These are phyloP conservation scores for Suillus sp. DNA, from an alignment of 768 basidiomycete species.

Conservation along the genomic window DNA sequence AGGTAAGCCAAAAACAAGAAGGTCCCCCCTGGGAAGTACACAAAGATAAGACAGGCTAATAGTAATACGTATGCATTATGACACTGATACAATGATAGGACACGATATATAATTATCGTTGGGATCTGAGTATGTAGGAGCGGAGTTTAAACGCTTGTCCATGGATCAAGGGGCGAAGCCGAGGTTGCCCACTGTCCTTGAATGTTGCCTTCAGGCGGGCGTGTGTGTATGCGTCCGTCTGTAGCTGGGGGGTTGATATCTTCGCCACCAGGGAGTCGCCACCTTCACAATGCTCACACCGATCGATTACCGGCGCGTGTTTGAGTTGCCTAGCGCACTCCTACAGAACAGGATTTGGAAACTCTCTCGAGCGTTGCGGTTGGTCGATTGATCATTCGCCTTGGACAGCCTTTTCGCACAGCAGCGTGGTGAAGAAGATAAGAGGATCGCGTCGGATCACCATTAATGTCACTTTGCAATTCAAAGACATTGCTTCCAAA, in stretches of 20 bases:
- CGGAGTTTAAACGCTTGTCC: background rate
- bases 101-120: background rate
- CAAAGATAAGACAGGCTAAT: conserved; percentile 2
- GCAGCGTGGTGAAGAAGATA: background rate
- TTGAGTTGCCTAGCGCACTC: no score
- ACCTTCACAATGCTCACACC: no score
- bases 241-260: no score
- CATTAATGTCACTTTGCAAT: background rate
- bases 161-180: no score
- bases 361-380: background rate
- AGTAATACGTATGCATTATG: background rate
- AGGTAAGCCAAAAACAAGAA: background rate
- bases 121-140: background rate
- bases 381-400: background rate
- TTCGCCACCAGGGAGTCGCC: no score
- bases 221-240: no score
- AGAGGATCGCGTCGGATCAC: no score
- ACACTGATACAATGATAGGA: background rate
- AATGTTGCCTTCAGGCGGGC: no score
- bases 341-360: no score
- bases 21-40: background rate
- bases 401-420: background rate
- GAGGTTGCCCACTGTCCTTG: no score
- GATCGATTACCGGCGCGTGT: no score
- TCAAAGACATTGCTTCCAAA: background rate